Evolutionary conservation across 2,329 filamentous ascomycete genomes (phyloP), one percentile per base, ranked within the genome.

Genomic region (Cytospora schulzeri): DNA sequence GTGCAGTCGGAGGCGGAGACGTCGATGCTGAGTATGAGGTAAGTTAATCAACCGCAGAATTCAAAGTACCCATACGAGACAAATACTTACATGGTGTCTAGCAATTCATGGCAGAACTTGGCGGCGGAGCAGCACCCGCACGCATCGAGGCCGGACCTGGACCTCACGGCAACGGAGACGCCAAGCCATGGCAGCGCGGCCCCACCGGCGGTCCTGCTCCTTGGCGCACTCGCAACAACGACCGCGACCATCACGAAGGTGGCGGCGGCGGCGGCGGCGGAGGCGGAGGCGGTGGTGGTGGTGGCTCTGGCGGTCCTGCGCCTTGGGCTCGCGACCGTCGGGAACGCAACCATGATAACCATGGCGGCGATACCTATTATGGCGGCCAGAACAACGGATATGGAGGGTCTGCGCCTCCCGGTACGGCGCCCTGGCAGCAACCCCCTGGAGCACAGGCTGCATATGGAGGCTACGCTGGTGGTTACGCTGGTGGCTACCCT

Each of bases 41-140:
- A 83, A 77, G 88, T 78, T 24, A 14, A n/a, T 3, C 7, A 4
- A 15, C 17, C 28, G 35, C 15, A 52, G 4, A n/a, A 5, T n/a
- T 65, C 19, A 29, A 26, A 35, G 41, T 17, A n/a, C 19, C 35
- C 24, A 52, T n/a, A 41, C 19, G 2, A 54, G 53, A 28, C 22
- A 29, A 63, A 73, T 75, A 72, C 80, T 86, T 73, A 88, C 76
- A 66, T 52, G 56, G 6, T 7, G 51, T 62, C 12, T 70, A 92
- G 91, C 90, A 94, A 88, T 92, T 99, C 74, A 97, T 99, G 93
- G 91, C 96, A 86, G 95, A 98, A 83, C 87, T 98, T 71, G 92
- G 90, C 68, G 90, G 89, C 67, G 80, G 80, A 63, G 84, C 81
- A 61, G 85, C 90, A 45, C 90, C 89, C 70, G 89, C 89, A 69